Conservation (phyloP, 768 basidiomycete genomes). For the Trametes gibbosa region DNA sequence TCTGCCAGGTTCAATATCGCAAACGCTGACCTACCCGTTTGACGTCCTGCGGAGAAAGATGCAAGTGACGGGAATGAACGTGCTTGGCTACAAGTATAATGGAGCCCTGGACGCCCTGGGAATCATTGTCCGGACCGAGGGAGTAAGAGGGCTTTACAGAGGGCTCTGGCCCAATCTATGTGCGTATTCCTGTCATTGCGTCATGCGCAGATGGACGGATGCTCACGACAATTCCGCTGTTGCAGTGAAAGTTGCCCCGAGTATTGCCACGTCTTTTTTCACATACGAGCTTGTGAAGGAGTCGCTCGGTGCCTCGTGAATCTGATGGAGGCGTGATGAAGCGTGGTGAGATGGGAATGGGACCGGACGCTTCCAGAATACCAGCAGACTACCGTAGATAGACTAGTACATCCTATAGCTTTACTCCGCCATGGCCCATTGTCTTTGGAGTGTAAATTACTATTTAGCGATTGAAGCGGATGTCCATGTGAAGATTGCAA, state of each 20-base stretch:
- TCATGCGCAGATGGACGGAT: constrained; percentile 5
- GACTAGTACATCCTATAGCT: constrained; percentile 16
- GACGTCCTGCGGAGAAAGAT: constrained; percentile 94
- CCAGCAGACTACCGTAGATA: constrained; percentile 8
- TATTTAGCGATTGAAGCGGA: constrained; percentile 3
- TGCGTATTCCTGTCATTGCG: constrained; percentile 40
- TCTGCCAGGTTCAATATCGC: constrained; percentile 77
- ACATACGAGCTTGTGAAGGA: constrained; percentile 72
- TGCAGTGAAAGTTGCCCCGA: constrained; percentile 86
- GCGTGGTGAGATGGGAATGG: background rate
- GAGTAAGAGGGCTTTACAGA: constrained; percentile 73
- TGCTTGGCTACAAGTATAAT: constrained; percentile 62
- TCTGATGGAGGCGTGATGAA: constrained; percentile 9
- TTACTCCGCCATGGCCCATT: background rate
- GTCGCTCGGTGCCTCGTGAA: constrained; percentile 41
- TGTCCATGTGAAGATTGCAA: background rate
- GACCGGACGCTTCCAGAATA: background rate
- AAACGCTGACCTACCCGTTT: constrained; percentile 93
- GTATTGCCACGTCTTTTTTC: constrained; percentile 85
- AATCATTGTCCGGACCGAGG: constrained; percentile 71
- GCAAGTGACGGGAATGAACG: constrained; percentile 84
- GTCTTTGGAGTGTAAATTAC: constrained; percentile 4
- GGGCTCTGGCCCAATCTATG: constrained; percentile 88
- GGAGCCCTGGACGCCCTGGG: constrained; percentile 78
- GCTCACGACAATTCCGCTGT: constrained; percentile 1